Conservation (phyloP, 1,284 basidiomycete genomes). For the Trichosporon coremiiforme region DNA sequence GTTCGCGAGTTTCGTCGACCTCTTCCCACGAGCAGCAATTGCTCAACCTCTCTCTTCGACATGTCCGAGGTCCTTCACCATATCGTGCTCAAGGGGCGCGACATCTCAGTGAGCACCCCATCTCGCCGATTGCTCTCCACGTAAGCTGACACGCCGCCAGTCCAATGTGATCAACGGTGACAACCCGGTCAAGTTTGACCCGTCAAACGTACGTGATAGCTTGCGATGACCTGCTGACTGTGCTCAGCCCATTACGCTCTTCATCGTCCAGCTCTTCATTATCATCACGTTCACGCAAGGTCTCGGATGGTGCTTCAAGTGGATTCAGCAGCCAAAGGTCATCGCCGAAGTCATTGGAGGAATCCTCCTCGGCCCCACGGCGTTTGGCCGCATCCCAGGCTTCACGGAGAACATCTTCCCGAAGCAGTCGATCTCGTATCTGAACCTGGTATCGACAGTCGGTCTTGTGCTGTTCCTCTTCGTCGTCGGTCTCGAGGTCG, state of each 20-base stretch:
- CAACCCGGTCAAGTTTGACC: conserved; percentile 59
- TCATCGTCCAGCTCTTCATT: conserved; percentile 68
- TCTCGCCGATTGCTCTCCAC: not conserved
- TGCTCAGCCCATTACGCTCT: conserved; percentile 70
- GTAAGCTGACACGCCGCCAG: conserved; percentile 16
- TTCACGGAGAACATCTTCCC: conserved; percentile 86
- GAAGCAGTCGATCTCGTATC: conserved; percentile 67
- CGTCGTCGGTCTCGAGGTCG: conserved; percentile 89
- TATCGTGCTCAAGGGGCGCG: conserved; percentile 12
- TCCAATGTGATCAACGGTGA: conserved; percentile 25
- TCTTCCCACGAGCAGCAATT: not conserved
- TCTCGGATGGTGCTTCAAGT: conserved; percentile 65
- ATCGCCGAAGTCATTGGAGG: conserved; percentile 87
- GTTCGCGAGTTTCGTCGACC: not conserved
- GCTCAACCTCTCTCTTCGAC: not conserved
- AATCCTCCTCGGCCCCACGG: conserved; percentile 73
- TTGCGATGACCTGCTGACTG: not conserved
- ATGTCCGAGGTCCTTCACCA: not conserved
- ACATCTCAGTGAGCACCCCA: conserved; percentile 23
- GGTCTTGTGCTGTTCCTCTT: conserved; percentile 91
- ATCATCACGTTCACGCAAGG: conserved; percentile 75
- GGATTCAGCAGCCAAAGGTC: conserved; percentile 78
- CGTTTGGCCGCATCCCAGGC: conserved; percentile 69
- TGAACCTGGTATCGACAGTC: conserved; percentile 87
- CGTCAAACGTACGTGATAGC: conserved; percentile 57